These are phyloP conservation scores for Candida silvatica DNA, from an alignment of 805 yeast species.

Conservation along the genomic window DNA sequence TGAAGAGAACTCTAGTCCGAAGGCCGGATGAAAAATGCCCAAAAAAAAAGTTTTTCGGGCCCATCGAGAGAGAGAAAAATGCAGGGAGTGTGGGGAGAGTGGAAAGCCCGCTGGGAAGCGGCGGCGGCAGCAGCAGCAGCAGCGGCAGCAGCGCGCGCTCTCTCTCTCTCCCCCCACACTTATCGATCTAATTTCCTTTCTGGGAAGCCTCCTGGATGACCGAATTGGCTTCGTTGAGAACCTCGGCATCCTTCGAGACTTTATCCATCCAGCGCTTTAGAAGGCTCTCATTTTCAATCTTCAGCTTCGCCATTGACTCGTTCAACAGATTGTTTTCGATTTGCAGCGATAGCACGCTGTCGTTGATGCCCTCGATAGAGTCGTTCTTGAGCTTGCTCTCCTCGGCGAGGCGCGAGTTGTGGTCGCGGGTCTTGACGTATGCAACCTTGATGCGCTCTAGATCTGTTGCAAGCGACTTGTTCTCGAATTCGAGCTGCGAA, in stretches of 20 bases:
- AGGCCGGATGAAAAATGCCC: too few species aligned
- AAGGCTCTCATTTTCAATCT: conserved; percentile 29
- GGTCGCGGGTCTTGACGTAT: conserved; percentile 14
- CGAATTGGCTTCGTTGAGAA: conserved; percentile 34
- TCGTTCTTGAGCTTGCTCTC: conserved; percentile 31
- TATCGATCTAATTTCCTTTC: too few species aligned
- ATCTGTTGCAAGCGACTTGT: conserved; percentile 9
- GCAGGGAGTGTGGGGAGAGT: too few species aligned
- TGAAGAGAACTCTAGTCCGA: too few species aligned
- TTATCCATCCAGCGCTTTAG: conserved; percentile 36
- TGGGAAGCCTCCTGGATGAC: too few species aligned
- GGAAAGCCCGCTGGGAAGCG: too few species aligned
- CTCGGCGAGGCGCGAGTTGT: conserved; percentile 16
- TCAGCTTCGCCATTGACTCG: conserved; percentile 20
- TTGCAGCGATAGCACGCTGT: conserved; percentile 38
- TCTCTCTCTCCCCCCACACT: too few species aligned
- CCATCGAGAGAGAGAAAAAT: too few species aligned
- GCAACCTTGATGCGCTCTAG: conserved; percentile 16
- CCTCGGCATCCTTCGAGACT: conserved; percentile 33
- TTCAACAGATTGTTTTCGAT: conserved; percentile 38
- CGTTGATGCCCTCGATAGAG: conserved; percentile 40
- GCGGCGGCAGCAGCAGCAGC: too few species aligned
- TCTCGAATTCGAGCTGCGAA: neutral
- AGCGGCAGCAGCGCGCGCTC: too few species aligned
- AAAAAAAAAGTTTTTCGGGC: too few species aligned